A percentile compares a stretch with the other conserved stretches of the same genome.
Evolutionary conservation across 1,284 basidiomycete species (phyloP).

Genomic region (Golubevia sp.): DNA sequence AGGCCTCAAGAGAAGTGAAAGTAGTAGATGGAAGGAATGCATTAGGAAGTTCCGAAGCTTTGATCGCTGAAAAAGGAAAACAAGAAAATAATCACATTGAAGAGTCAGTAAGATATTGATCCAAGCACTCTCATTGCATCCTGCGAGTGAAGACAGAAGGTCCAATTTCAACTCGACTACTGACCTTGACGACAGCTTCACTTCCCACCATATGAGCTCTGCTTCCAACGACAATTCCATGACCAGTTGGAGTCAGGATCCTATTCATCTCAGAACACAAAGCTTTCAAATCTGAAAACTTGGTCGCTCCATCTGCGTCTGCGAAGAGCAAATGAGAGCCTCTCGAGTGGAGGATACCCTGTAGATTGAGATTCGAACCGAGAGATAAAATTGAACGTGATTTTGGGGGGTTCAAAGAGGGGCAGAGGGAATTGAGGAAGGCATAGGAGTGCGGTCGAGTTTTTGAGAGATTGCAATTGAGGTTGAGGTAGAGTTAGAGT

Average conservation of each 20-base stretch:
- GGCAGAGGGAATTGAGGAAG: conserved; percentile 63
- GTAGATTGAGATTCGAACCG: background rate
- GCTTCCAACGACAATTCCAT: conserved; percentile 77
- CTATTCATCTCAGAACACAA: conserved; percentile 72
- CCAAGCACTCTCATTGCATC: too few relatives aligned
- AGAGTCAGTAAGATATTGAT: background rate
- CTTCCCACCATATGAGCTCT: conserved; percentile 87
- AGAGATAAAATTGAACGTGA: too few relatives aligned
- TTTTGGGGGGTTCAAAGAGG: too few relatives aligned
- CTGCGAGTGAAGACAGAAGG: too few relatives aligned
- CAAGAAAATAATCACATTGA: background rate
- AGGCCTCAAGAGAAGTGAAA: too few relatives aligned
- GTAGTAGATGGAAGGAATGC: conserved; percentile 80
- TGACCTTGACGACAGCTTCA: conserved; percentile 88
- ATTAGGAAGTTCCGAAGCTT: conserved; percentile 85
- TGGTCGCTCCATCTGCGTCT: conserved; percentile 89
- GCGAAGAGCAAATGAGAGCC: conserved; percentile 84
- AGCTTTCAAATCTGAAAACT: conserved; percentile 77
- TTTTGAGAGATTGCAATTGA: background rate
- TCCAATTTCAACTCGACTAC: conserved; percentile 22
- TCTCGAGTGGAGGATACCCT: conserved; percentile 69
- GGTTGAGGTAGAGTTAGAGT: background rate
- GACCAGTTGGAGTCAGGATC: conserved; percentile 61
- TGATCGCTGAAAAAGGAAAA: conserved; percentile 70
- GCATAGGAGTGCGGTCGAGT: conserved; percentile 59